Conservation (phyloP, 768 basidiomycete genomes). For the Mycena alexandri region DNA sequence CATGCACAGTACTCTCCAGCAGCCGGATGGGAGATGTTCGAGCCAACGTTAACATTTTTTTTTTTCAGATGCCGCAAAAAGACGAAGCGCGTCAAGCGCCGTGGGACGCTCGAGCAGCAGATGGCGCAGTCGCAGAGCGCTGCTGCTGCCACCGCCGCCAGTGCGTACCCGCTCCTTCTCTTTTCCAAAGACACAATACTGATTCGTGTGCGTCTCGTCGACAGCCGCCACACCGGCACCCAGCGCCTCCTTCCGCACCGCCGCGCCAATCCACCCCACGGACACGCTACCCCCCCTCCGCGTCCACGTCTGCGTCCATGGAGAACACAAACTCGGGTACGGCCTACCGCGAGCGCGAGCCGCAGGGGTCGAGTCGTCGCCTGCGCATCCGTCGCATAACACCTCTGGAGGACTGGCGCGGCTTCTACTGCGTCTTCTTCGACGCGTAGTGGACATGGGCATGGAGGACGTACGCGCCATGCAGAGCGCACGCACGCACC, state of each 20-base stretch:
- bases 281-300: constrained; percentile 47
- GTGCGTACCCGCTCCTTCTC: not conserved
- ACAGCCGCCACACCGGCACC: not conserved
- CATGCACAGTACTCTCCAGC: too few species aligned
- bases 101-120: constrained; percentile 71
- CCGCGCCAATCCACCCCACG: constrained; percentile 37
- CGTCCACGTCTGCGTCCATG: not conserved
- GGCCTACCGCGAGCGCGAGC: constrained; percentile 23
- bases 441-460: too few species aligned
- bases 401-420: too few species aligned
- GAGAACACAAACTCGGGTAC: not conserved
- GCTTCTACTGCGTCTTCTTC: too few species aligned
- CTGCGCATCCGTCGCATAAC: not conserved
- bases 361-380: constrained; percentile 18
- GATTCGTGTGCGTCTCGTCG: too few species aligned
- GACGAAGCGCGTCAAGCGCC: constrained; percentile 85
- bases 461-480: too few species aligned
- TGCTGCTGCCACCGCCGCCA: constrained; percentile 25
- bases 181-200: too few species aligned
- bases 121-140: constrained; percentile 28
- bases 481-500: too few species aligned
- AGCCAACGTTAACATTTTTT: too few species aligned
- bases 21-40: too few species aligned
- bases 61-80: constrained; percentile 78
- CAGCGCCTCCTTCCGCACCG: constrained; percentile 4